A percentile compares a stretch with the other conserved stretches of the same genome.
Conservation (phyloP, 2,329 filamentous ascomycete species). For the Colletotrichum eremochloae region DNA sequence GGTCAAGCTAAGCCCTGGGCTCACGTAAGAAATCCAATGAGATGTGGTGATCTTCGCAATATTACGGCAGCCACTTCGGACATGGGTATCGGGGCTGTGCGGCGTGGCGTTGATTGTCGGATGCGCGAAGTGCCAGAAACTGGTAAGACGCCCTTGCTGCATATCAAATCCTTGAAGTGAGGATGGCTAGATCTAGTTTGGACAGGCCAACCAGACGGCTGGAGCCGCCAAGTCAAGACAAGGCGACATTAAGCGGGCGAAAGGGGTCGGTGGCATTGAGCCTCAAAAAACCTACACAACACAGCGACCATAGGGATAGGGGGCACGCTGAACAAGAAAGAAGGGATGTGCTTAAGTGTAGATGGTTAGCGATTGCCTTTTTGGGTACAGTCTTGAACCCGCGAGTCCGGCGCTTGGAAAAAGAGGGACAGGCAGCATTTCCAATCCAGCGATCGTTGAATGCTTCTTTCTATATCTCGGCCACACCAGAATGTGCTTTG, state of each 20-base stretch:
- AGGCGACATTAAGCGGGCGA: not conserved
- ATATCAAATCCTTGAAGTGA: not conserved
- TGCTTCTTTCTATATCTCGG: not conserved
- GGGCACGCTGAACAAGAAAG: not conserved
- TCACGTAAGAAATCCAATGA: slow-evolving; percentile 37
- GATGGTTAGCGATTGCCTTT: no score
- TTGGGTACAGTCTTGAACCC: not conserved
- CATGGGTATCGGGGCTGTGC: slow-evolving; percentile 29
- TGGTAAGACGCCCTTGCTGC: not conserved
- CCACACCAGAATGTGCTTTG: not conserved
- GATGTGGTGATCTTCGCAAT: slow-evolving; percentile 6
- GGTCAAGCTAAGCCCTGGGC: slow-evolving; percentile 14
- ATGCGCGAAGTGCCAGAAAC: slow-evolving; percentile 24
- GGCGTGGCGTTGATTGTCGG: slow-evolving; percentile 21
- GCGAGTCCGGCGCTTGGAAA: not conserved
- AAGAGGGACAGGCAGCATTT: not conserved
- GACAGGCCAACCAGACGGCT: not conserved
- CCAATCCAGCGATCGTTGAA: no score
- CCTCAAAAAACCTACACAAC: not conserved
- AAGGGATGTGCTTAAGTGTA: not conserved
- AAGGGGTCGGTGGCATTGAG: slow-evolving; percentile 4
- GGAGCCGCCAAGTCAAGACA: slow-evolving; percentile 2
- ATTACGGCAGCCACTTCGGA: slow-evolving; percentile 10
- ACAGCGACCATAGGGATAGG: no score
- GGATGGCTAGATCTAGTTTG: not conserved